Evolutionary conservation across 202 grass and related monocot genomes (phyloP).

Genomic region (Panicum virgatum): DNA sequence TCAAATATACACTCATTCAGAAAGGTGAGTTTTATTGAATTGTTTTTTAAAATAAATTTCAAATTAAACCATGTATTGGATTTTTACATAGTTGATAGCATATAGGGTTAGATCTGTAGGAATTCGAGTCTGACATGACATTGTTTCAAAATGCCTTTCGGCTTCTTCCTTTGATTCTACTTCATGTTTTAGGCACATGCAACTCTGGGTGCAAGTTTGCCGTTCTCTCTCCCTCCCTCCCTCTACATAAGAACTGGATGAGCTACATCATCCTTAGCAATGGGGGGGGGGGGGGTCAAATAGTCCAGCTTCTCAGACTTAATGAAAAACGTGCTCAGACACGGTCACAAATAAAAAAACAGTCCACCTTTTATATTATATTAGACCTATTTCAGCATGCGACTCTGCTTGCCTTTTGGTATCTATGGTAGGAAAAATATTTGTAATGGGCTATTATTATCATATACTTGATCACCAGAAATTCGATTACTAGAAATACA

Average conservation of each 20-base stretch:
- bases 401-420: slow-evolving; percentile 16
- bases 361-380: neutral
- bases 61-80: neutral
- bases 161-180: slow-evolving; percentile 5
- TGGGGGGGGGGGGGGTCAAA: neutral
- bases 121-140: neutral
- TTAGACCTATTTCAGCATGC: neutral
- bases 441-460: slow-evolving; percentile 3
- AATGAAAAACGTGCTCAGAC: too few species aligned
- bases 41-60: neutral
- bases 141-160: slow-evolving; percentile 16
- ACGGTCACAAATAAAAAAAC: too few species aligned
- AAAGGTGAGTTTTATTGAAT: slow-evolving; percentile 58
- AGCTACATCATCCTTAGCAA: neutral
- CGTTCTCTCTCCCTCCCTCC: too few species aligned
- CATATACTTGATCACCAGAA: neutral
- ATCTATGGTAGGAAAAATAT: neutral
- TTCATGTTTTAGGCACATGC: neutral
- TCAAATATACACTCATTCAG: slow-evolving; percentile 92
- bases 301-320: neutral
- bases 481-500: neutral
- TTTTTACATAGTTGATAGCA: neutral
- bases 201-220: neutral
- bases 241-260: neutral
- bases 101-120: neutral